Percentiles rank a stretch among this genome's conserved stretches.
Conservation (phyloP, 2,329 filamentous ascomycete species). For the Paecilomyces niveus region DNA sequence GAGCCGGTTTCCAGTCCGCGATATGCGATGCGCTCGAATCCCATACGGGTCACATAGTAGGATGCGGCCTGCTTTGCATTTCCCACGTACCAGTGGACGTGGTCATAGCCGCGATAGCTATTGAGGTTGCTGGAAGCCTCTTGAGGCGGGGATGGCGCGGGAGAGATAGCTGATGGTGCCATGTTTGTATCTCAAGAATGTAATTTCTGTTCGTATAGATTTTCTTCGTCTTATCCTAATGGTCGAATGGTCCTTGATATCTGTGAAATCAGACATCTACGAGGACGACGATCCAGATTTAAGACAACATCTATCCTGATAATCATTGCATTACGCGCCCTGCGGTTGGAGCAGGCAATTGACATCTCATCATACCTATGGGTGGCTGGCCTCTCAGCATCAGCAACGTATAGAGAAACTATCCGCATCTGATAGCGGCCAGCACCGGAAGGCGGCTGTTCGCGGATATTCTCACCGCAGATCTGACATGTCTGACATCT, state of each 20-base stretch:
- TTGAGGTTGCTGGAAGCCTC: conserved; percentile 17
- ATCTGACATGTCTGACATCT: neutral
- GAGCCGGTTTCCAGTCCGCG: conserved; percentile 82
- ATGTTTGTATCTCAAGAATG: neutral
- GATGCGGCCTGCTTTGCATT: conserved; percentile 93
- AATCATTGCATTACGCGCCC: neutral
- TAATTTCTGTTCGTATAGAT: neutral
- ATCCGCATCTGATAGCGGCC: neutral
- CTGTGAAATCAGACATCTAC: neutral
- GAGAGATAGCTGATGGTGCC: conserved; percentile 20
- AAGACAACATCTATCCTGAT: neutral
- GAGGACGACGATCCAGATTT: neutral
- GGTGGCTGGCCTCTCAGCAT: neutral
- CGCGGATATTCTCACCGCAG: neutral
- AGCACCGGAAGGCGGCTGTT: neutral
- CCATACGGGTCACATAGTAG: conserved; percentile 83
- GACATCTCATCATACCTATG: neutral
- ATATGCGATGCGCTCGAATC: conserved; percentile 77
- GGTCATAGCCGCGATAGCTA: conserved; percentile 72
- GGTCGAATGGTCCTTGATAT: neutral
- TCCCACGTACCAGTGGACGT: conserved; percentile 92
- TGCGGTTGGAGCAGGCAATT: neutral
- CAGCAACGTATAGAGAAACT: neutral
- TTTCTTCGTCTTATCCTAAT: neutral
- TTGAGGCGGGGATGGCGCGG: conserved; percentile 21